Percentiles rank a stretch among this genome's conserved stretches.
These are phyloP conservation scores for Detonula confervacea DNA, from an alignment of 352 stramenopile species.

Conservation along the genomic window DNA sequence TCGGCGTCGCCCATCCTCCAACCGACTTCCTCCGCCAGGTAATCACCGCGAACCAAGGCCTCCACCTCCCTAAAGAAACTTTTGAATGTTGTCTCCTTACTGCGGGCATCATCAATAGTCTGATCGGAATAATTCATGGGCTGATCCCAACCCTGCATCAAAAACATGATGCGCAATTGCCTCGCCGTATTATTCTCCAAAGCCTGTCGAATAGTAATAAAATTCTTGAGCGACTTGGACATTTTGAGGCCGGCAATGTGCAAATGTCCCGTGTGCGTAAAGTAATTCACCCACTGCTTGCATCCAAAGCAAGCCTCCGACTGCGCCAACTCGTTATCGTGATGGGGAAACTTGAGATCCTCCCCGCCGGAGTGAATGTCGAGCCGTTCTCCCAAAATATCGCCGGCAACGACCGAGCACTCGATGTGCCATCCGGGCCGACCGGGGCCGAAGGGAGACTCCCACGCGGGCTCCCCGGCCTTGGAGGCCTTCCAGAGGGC, in stretches of 20 bases:
- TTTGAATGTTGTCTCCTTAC: conserved; percentile 82
- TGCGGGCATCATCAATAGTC: conserved; percentile 80
- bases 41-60: conserved; percentile 69
- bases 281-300: conserved; percentile 97
- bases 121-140: conserved; percentile 87
- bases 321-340: conserved; percentile 99
- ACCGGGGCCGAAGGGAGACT: conserved; percentile 93
- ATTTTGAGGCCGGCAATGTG: conserved; percentile 99
- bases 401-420: conserved; percentile 94
- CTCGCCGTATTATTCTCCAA: conserved; percentile 80
- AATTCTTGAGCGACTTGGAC: conserved; percentile 99
- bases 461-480: conserved; percentile 92
- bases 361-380: conserved; percentile 97
- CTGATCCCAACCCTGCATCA: conserved; percentile 81
- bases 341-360: conserved; percentile 98
- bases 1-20: conserved; percentile 67
- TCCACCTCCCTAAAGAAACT: conserved; percentile 84
- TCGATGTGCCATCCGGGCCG: conserved; percentile 98
- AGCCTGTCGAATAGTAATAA: conserved; percentile 93
- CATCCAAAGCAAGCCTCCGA: conserved; percentile 80
- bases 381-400: conserved; percentile 90
- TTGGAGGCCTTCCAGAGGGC: conserved; percentile 97
- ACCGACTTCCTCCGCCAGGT: conserved; percentile 71
- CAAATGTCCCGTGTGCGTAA: conserved; percentile 97
- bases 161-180: conserved; percentile 84